Evolutionary conservation across 164 flowering plant genomes (phyloP), one percentile per base, ranked within the genome.

Genomic region (Dillenia turbinata): DNA sequence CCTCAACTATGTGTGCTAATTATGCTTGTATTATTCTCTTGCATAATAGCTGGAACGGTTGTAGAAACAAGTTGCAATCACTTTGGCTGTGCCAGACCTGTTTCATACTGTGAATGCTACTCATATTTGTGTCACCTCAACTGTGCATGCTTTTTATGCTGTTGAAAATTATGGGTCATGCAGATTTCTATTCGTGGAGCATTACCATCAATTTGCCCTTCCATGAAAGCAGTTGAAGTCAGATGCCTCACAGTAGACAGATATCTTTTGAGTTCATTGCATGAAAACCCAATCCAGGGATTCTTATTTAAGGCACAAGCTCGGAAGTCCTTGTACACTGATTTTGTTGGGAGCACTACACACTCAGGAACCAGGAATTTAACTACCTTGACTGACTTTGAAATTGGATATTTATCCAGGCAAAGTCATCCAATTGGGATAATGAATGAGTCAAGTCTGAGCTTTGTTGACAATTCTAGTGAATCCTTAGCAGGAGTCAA

Each of bases 101-200:
- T 33, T 33, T 33, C 7, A 33, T 33, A 33, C 40, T 33, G 40
- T 33, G 40, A 22, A 57, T 14, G 22, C 48, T 44, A 22, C 24
- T 50, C 9, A 10, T 24, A 13, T 60, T 17, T 56, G 13, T 26
- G 10, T 66, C 56, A 10, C 3, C 10, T 46, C 8, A 9, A 17
- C 50, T 50, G 7, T 52, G 12, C 45, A 67, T 62, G 52, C 54
- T 40, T 56, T 46, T 57, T 17, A 22, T 60, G 26, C 55, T 19
- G 26, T 55, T 12, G 63, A 60, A 59, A 51, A 59, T 44, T 54
- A 43, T 66, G 67, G 17, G 44, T 55, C 26, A 44, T 75, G 79
- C 87, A 91, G 96, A 61, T 80, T 54, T 63, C 75, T 44, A 49
- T 75, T 10, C 64, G 68, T 64, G 78, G 75, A 54, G 83, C 82